Conservation (phyloP, 2,329 filamentous ascomycete species). For the Trichoderma oligosporum region DNA sequence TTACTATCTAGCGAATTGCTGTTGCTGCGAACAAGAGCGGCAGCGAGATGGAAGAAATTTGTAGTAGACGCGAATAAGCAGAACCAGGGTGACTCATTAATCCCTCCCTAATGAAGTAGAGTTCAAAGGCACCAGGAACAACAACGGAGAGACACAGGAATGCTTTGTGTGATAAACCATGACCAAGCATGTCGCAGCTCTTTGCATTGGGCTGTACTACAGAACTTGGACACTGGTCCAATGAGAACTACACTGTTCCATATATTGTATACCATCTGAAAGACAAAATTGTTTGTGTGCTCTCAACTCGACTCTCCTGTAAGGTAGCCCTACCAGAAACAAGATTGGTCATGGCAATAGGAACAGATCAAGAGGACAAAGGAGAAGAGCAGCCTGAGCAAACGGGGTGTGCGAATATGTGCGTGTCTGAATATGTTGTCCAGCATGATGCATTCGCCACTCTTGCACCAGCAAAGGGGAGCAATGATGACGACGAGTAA, state of each 20-base stretch:
- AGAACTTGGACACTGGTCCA: constrained; percentile 7
- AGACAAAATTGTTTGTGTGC: not conserved
- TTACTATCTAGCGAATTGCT: not conserved
- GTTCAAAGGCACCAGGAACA: not conserved
- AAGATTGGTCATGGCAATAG: not conserved
- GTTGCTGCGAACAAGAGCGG: not conserved
- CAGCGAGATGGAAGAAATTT: not conserved
- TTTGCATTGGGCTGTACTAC: not conserved
- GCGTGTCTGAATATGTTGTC: not conserved
- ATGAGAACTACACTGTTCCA: not conserved
- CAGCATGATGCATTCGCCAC: not conserved
- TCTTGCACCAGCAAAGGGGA: not conserved
- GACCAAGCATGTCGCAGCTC: constrained; percentile 4
- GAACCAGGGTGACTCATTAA: constrained; percentile 5
- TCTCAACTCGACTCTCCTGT: not conserved
- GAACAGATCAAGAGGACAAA: constrained; percentile 4
- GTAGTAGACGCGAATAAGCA: not conserved
- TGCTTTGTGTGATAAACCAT: constrained; percentile 17
- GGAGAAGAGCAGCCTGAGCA: not conserved
- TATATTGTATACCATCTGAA: not conserved
- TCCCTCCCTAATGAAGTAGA: constrained; percentile 12
- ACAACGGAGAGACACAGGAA: constrained; percentile 15
- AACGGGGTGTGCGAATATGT: constrained; percentile 3
- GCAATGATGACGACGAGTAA: not conserved
- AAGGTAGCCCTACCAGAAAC: not conserved